These are phyloP conservation scores for Nematocida parisii DNA, from an alignment of 371 early-diverging fungal species.

Conservation along the genomic window DNA sequence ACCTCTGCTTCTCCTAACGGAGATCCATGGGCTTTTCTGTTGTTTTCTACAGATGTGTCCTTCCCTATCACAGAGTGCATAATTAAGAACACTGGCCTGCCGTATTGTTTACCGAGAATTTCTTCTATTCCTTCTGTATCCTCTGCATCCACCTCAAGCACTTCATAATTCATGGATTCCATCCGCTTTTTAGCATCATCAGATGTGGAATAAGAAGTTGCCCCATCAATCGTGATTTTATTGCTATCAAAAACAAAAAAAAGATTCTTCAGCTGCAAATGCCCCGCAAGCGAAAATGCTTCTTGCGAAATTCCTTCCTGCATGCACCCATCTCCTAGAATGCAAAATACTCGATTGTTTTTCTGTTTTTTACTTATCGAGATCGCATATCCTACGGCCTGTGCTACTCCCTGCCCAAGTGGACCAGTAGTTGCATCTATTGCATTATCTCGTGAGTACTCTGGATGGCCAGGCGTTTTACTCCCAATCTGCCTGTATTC, in stretches of 20 bases:
- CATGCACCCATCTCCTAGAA: constrained; percentile 95
- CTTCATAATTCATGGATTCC: constrained; percentile 87
- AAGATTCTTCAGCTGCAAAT: constrained; percentile 86
- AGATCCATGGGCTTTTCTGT: constrained; percentile 80
- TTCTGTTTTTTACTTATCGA: constrained; percentile 72
- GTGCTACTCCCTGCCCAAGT: constrained; percentile 91
- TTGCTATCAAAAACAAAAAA: constrained; percentile 94
- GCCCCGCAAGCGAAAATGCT: constrained; percentile 93
- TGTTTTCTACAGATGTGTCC: constrained; percentile 80
- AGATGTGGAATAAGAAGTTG: constrained; percentile 79
- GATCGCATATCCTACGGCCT: constrained; percentile 90
- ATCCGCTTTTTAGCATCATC: constrained; percentile 85
- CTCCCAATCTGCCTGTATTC: constrained; percentile 82
- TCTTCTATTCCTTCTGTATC: constrained; percentile 74
- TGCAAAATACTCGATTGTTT: constrained; percentile 79
- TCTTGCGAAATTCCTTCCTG: constrained; percentile 96
- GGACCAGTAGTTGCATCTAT: constrained; percentile 97
- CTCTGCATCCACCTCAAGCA: constrained; percentile 79
- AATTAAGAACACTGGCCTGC: constrained; percentile 68
- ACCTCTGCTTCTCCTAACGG: constrained; percentile 81
- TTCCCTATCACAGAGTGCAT: constrained; percentile 73
- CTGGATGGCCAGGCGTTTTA: constrained; percentile 66
- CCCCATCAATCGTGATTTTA: constrained; percentile 84
- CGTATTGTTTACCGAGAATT: constrained; percentile 72
- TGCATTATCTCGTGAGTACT: constrained; percentile 73